Evolutionary conservation across 768 basidiomycete species (phyloP).

Genomic region (Hydnomerulius pinastri): DNA sequence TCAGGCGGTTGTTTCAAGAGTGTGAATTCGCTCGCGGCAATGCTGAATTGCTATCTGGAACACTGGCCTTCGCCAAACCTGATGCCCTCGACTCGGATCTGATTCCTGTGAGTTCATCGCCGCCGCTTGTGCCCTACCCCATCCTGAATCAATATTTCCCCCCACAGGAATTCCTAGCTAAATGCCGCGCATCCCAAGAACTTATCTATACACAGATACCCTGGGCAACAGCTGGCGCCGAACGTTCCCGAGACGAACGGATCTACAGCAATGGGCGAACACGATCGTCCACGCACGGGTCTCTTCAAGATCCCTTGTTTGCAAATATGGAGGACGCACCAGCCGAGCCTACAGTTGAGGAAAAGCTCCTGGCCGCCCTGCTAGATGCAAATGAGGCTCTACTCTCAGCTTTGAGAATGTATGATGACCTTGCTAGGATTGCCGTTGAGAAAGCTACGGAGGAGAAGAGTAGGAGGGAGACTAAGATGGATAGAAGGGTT

Average conservation of each 20-base stretch:
- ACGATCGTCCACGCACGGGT: conserved; percentile 21
- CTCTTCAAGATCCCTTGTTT: conserved; percentile 20
- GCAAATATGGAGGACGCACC: conserved; percentile 34
- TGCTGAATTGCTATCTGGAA: conserved; percentile 70
- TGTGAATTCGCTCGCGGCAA: conserved; percentile 85
- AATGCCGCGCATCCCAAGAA: conserved; percentile 82
- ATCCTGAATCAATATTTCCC: neutral
- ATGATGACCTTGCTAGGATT: conserved; percentile 76
- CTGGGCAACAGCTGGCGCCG: conserved; percentile 86
- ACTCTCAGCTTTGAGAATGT: conserved; percentile 64
- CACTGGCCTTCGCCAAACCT: conserved; percentile 67
- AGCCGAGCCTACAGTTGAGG: conserved; percentile 65
- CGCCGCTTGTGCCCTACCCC: neutral
- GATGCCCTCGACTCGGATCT: conserved; percentile 66
- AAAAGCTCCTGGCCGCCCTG: conserved; percentile 70
- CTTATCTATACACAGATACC: conserved; percentile 85
- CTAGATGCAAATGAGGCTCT: conserved; percentile 76
- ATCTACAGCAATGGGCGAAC: conserved; percentile 14
- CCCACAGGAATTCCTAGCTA: conserved; percentile 80
- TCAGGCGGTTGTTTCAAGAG: conserved; percentile 79
- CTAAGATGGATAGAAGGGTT: conserved; percentile 67
- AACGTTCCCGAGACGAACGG: conserved; percentile 55
- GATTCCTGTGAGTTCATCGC: conserved; percentile 54
- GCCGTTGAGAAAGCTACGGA: conserved; percentile 56
- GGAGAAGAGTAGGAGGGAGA: conserved; percentile 70